A percentile compares a stretch with the other conserved stretches of the same genome.
Evolutionary conservation across 148 eudicot genomes (phyloP).

Genomic region (Rhododendron ovatum): DNA sequence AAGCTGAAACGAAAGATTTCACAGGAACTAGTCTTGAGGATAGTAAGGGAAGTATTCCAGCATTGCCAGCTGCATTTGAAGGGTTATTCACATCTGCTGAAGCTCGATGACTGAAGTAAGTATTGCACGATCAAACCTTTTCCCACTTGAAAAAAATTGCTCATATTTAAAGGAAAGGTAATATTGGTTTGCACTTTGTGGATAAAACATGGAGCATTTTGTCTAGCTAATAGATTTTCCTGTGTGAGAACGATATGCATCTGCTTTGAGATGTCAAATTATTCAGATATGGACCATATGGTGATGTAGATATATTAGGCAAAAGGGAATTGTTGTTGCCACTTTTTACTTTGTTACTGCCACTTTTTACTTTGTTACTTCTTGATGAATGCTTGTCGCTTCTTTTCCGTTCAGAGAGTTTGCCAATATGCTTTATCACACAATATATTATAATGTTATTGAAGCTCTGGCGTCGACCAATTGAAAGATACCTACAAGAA

Average conservation of each 20-base stretch:
- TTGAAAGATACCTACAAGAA: background rate
- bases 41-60: constrained; percentile 66
- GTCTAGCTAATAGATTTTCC: background rate
- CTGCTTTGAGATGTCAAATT: background rate
- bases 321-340: background rate
- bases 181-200: background rate
- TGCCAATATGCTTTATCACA: background rate
- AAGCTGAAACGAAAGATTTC: constrained; percentile 25
- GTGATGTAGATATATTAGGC: background rate
- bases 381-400: background rate
- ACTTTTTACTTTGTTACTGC: background rate
- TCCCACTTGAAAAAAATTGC: background rate
- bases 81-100: constrained; percentile 69
- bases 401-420: background rate
- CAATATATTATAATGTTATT: background rate
- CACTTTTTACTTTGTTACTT: background rate
- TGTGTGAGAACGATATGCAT: background rate
- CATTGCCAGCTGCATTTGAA: constrained; percentile 56
- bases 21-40: constrained; percentile 32
- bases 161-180: background rate
- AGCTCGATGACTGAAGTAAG: constrained; percentile 37
- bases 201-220: background rate
- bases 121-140: background rate
- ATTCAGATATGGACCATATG: background rate
- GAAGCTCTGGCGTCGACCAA: background rate